phyloP scores from a whole-genome alignment of 1,139 yeast species.

The Debaryomyces robertsiae region DNA sequence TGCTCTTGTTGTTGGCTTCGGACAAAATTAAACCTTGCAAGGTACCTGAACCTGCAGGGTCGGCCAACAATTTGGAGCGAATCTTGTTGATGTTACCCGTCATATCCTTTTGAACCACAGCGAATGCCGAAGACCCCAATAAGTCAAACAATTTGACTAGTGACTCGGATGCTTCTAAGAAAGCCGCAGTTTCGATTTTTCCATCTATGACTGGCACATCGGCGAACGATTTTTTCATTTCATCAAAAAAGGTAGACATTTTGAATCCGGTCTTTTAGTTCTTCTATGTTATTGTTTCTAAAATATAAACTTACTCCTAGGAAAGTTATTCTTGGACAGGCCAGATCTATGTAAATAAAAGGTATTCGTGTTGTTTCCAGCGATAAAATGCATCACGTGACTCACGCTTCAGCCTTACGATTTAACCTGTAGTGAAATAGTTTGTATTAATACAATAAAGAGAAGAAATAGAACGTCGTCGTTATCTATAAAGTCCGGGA shows the following conservation, averaged over 20 bases:
- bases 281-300: not conserved
- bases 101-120: conserved; percentile 86
- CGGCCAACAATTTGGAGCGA: conserved; percentile 62
- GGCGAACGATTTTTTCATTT: conserved; percentile 69
- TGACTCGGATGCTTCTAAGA: conserved; percentile 83
- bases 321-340: too few relatives aligned
- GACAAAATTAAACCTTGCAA: conserved; percentile 79
- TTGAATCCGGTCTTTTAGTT: conserved; percentile 12
- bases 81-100: conserved; percentile 82
- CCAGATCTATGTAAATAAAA: not conserved
- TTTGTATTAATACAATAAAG: conserved; percentile 2
- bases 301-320: too few relatives aligned
- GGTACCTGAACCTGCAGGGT: conserved; percentile 65
- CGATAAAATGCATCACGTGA: not conserved
- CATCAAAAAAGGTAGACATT: conserved; percentile 78
- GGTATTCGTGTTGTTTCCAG: conserved; percentile 4
- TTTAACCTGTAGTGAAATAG: too few relatives aligned
- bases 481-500: too few relatives aligned
- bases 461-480: conserved; percentile 4
- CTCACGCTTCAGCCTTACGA: too few relatives aligned
- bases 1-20: conserved; percentile 63
- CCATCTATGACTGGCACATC: conserved; percentile 69
- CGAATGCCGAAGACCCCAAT: conserved; percentile 82
- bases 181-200: conserved; percentile 71
- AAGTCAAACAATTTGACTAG: conserved; percentile 81